Conservation (phyloP, 2,329 filamentous ascomycete genomes). For the Fusarium secorum region DNA sequence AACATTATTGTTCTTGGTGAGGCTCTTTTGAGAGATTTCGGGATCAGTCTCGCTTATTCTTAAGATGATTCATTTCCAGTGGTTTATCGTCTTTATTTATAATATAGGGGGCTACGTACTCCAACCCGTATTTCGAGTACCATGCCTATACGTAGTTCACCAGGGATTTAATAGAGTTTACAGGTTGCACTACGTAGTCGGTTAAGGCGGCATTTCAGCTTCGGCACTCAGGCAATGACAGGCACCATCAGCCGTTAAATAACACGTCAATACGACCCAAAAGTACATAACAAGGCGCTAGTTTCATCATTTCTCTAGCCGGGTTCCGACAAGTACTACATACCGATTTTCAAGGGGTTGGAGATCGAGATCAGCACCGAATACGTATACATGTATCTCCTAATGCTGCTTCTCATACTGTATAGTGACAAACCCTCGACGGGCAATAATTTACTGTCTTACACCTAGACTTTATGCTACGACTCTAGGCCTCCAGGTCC, state of each 20-base stretch:
- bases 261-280: not conserved
- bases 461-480: not conserved
- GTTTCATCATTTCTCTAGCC: fast-evolving
- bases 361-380: not conserved
- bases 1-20: not conserved
- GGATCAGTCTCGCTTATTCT: not conserved
- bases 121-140: not conserved
- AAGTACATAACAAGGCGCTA: too few species aligned
- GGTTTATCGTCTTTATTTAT: too few species aligned
- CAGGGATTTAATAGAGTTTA: not conserved
- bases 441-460: not conserved
- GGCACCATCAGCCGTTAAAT: fast-evolving
- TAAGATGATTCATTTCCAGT: too few species aligned
- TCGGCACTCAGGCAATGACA: not conserved
- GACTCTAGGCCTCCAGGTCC: fast-evolving
- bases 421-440: fast-evolving
- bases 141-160: fast-evolving
- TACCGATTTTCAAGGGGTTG: fast-evolving
- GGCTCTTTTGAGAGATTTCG: fast-evolving
- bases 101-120: too few species aligned
- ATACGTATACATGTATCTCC: too few species aligned
- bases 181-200: too few species aligned
- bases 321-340: fast-evolving
- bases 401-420: not conserved
- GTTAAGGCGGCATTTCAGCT: not conserved